These are phyloP conservation scores for Globisporangium solare DNA, from an alignment of 352 stramenopile species.

Conservation along the genomic window DNA sequence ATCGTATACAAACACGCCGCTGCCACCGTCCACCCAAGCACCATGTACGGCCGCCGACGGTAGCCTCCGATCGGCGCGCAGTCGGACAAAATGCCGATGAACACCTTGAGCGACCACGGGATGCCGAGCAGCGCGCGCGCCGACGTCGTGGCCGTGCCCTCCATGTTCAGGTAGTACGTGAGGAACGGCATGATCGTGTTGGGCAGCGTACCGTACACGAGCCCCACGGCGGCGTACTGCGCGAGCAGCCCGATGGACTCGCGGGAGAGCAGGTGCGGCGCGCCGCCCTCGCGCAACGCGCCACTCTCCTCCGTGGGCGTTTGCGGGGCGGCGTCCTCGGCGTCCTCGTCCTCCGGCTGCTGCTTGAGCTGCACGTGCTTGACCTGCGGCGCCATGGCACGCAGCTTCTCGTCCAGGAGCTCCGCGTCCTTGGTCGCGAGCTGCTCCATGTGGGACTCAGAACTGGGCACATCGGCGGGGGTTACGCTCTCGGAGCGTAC, in stretches of 20 bases:
- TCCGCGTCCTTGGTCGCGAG: too few species aligned
- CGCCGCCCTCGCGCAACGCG: conserved; percentile 32
- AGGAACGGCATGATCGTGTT: conserved; percentile 43
- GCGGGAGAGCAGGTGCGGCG: conserved; percentile 25
- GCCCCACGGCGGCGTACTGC: conserved; percentile 41
- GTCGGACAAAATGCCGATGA: conserved; percentile 48
- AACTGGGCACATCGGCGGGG: too few species aligned
- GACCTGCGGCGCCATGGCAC: too few species aligned
- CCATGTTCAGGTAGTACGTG: conserved; percentile 45
- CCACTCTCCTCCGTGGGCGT: conserved; percentile 17
- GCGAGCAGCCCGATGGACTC: conserved; percentile 39
- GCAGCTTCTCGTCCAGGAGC: too few species aligned
- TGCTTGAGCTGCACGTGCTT: too few species aligned
- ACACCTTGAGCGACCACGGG: conserved; percentile 56
- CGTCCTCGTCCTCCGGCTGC: not conserved
- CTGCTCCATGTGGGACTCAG: too few species aligned
- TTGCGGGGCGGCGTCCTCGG: not conserved
- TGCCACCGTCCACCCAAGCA: conserved; percentile 40
- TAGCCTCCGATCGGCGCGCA: conserved; percentile 46
- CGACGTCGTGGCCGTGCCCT: conserved; percentile 32
- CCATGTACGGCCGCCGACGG: conserved; percentile 50
- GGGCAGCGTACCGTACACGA: conserved; percentile 37
- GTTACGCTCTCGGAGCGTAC: too few species aligned
- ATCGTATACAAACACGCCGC: conserved; percentile 37
- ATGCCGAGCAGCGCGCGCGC: conserved; percentile 35